Conservation (phyloP, 2,329 filamentous ascomycete species). For the Colletotrichum sublineola region DNA sequence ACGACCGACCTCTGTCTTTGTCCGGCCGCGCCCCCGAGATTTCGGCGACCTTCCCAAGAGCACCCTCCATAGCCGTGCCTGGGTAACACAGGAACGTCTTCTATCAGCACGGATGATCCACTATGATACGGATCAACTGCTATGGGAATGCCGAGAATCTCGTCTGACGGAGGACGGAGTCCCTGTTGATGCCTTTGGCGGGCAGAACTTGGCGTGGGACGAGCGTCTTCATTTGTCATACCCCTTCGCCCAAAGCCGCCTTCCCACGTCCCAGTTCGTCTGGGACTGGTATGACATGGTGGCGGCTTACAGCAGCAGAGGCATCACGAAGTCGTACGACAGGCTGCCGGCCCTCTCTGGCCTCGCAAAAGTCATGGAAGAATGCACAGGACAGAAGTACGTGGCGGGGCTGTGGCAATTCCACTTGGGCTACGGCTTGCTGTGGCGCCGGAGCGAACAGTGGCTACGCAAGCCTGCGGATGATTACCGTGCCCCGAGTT, state of each 20-base stretch:
- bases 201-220: not conserved
- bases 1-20: not conserved
- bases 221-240: constrained; percentile 3
- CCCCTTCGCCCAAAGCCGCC: not conserved
- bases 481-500: constrained; percentile 9
- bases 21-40: not conserved
- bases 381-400: not conserved
- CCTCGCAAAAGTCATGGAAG: constrained; percentile 9
- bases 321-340: constrained; percentile 1
- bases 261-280: not conserved
- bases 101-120: constrained; percentile 44
- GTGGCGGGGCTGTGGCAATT: not conserved
- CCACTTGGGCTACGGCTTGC: not conserved
- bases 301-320: constrained; percentile 2
- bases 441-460: not conserved
- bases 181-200: not conserved
- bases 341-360: constrained; percentile 8
- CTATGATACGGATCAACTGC: constrained; percentile 41
- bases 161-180: constrained; percentile 6
- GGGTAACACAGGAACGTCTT: constrained; percentile 46
- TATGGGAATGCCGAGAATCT: constrained; percentile 42
- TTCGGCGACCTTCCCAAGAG: not conserved
- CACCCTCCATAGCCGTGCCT: constrained; percentile 41
- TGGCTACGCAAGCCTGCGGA: not conserved
- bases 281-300: constrained; percentile 22